phyloP scores from a whole-genome alignment of 164 flowering plant species.

The Houttuynia cordata region DNA sequence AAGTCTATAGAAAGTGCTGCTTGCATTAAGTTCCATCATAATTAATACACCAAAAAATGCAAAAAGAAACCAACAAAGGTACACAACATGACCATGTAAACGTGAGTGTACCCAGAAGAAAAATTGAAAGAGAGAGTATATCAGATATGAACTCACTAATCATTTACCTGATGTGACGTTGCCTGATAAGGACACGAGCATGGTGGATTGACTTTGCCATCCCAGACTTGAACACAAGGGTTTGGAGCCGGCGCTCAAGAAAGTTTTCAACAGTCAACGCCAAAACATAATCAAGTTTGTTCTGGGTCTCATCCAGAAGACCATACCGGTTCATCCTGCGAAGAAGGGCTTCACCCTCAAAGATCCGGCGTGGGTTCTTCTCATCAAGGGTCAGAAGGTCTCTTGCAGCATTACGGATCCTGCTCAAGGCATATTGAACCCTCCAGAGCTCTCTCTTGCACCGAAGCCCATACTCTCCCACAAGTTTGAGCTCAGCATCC shows the following conservation, averaged over 20 bases:
- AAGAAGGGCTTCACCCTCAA: slow-evolving; percentile 58
- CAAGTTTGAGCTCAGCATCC: slow-evolving; percentile 59
- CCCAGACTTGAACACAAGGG: slow-evolving; percentile 55
- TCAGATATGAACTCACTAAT: neutral
- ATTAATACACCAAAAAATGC: too few species aligned
- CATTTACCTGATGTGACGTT: slow-evolving; percentile 44
- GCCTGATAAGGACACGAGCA: slow-evolving; percentile 55
- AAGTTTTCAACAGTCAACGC: slow-evolving; percentile 64
- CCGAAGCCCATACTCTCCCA: slow-evolving; percentile 55
- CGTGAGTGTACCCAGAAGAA: neutral
- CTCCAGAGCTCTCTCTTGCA: slow-evolving; percentile 67
- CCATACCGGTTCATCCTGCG: slow-evolving; percentile 57
- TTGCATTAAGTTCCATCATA: too few species aligned
- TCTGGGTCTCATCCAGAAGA: slow-evolving; percentile 57
- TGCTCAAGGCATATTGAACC: slow-evolving; percentile 54
- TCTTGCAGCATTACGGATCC: slow-evolving; percentile 51
- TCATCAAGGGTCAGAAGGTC: slow-evolving; percentile 53
- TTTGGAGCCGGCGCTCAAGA: slow-evolving; percentile 60
- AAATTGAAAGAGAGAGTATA: neutral
- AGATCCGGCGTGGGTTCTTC: slow-evolving; percentile 48
- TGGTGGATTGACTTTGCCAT: slow-evolving; percentile 66
- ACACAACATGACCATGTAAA: neutral
- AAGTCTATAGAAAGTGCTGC: too few species aligned
- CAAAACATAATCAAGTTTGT: slow-evolving; percentile 65
- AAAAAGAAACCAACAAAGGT: too few species aligned